Percentiles rank a stretch among this genome's conserved stretches.
Conservation (phyloP, 1,139 yeast genomes). For the Pichia inconspicua region DNA sequence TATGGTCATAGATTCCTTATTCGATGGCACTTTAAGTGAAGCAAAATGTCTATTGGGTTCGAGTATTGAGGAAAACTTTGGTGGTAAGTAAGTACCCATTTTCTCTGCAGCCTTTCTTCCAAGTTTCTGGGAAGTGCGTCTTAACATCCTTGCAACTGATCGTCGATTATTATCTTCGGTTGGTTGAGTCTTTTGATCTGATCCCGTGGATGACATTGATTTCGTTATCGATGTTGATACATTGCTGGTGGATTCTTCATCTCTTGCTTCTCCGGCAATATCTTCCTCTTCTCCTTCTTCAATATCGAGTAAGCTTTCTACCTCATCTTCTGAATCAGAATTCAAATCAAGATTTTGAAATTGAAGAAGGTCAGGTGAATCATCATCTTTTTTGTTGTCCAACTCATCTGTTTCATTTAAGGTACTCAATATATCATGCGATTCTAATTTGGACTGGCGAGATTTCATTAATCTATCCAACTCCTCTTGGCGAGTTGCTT, state of each 20-base stretch:
- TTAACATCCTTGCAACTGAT: conserved; percentile 62
- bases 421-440: background rate
- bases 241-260: too few relatives aligned
- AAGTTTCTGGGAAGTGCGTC: conserved; percentile 45
- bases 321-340: conserved; percentile 18
- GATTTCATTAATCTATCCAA: conserved; percentile 11
- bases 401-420: background rate
- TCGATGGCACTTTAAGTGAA: conserved; percentile 70
- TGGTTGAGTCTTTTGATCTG: conserved; percentile 47
- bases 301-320: conserved; percentile 10
- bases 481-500: conserved; percentile 13
- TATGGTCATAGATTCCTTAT: conserved; percentile 53
- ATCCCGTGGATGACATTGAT: conserved; percentile 30
- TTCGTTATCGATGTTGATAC: conserved; percentile 1
- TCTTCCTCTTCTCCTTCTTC: conserved; percentile 5
- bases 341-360: conserved; percentile 2
- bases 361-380: background rate
- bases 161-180: conserved; percentile 61
- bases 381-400: background rate
- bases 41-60: conserved; percentile 96
- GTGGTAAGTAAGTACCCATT: conserved; percentile 82
- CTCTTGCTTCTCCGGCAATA: too few relatives aligned
- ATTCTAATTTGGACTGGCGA: conserved; percentile 9
- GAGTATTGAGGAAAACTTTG: conserved; percentile 73
- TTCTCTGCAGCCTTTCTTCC: conserved; percentile 76